Conservation (phyloP, 192 early-diverging fungal species). For the Backusella australiensis region DNA sequence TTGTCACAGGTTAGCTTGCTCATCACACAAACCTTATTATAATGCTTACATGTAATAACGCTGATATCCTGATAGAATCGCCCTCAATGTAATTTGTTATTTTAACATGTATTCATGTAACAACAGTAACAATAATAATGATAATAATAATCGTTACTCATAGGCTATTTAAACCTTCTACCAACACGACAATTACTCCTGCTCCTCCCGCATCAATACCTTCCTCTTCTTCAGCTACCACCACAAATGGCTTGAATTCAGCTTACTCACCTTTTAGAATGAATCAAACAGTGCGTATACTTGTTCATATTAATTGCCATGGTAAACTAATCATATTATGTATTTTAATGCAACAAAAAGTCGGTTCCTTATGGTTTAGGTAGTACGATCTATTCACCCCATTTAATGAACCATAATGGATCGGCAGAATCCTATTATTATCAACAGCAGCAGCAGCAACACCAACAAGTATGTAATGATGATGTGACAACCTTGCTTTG, state of each 20-base stretch:
- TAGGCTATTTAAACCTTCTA: neutral
- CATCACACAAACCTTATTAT: neutral
- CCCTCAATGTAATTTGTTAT: neutral
- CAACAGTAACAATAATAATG: neutral
- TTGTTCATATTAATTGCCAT: neutral
- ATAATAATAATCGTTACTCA: neutral
- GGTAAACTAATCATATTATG: neutral
- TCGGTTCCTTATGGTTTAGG: neutral
- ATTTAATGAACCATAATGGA: neutral
- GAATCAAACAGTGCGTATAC: slow-evolving; percentile 7
- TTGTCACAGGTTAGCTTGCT: neutral
- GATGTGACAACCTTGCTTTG: neutral
- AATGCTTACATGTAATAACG: neutral
- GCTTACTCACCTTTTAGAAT: neutral
- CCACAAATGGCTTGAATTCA: neutral
- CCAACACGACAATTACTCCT: neutral
- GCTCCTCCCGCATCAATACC: neutral
- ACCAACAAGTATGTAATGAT: neutral
- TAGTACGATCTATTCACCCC: neutral
- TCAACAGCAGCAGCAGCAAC: neutral
- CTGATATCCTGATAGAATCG: neutral
- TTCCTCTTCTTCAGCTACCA: neutral
- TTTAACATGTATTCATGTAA: no score
- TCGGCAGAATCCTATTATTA: neutral
- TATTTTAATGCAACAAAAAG: neutral